Evolutionary conservation across 768 basidiomycete species (phyloP).

Genomic region (Leucocoprinus birnbaumii): DNA sequence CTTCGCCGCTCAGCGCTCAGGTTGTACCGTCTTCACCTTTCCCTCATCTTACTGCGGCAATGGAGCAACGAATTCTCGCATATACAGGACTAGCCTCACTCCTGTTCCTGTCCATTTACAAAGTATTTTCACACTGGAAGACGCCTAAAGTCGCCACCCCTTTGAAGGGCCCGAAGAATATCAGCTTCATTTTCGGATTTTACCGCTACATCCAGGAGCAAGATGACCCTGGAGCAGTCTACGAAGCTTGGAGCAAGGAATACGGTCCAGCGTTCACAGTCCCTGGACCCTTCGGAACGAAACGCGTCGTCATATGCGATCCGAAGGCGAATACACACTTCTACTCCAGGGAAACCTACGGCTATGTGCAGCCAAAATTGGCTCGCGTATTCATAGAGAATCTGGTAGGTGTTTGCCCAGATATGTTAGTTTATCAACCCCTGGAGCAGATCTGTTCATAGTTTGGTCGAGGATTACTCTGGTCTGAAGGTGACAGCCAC

Average conservation of each 20-base stretch:
- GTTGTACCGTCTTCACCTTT: too few relatives aligned
- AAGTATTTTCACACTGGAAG: neutral
- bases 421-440: neutral
- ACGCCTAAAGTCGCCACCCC: constrained; percentile 22
- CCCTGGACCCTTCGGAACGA: constrained; percentile 32
- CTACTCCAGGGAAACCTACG: constrained; percentile 45
- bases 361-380: constrained; percentile 39
- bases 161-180: constrained; percentile 39
- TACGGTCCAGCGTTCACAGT: constrained; percentile 46
- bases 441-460: constrained; percentile 7
- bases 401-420: constrained; percentile 25
- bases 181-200: constrained; percentile 40
- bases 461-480: constrained; percentile 39
- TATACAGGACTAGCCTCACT: neutral
- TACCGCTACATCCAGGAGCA: constrained; percentile 23
- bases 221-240: constrained; percentile 28
- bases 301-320: constrained; percentile 37
- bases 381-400: constrained; percentile 32
- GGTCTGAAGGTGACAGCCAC: constrained; percentile 45
- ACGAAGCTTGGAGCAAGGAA: constrained; percentile 43
- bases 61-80: too few relatives aligned
- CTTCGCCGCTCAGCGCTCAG: too few relatives aligned
- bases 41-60: too few relatives aligned
- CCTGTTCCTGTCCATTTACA: neutral
- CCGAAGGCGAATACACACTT: constrained; percentile 51